Evolutionary conservation across 805 yeast species (phyloP), one percentile per base, ranked within the genome.

Genomic region (Priceomyces fermenticarens): DNA sequence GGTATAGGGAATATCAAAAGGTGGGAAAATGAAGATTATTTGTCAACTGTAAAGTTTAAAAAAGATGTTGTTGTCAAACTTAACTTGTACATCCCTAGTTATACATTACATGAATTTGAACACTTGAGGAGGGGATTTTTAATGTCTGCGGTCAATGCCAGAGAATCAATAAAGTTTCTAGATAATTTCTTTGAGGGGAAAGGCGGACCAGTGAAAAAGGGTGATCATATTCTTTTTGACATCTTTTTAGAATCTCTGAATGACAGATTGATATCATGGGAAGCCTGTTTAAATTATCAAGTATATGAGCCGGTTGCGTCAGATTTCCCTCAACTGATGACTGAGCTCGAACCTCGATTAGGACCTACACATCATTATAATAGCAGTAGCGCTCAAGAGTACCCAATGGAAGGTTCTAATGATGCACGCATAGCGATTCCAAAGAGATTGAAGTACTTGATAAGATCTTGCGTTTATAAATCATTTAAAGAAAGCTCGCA

Each of bases 1-100:
- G 91, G 88, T 2, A 67, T 84, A 34, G 87, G 86, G 0, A 80
- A 79, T 51, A 70, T 84, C 52, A 79, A 78, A 54, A 63, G 78
- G 50, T 84, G 89, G 89, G 67, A 73, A 43, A 62, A 70, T 36
- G 52, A 66, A 47, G 55, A 67, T 36, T 65, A 62, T 39, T 55
- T 65, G 28, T 36, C 65, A 11, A 61, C 60, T 32, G 40, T 53
- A 8, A 44, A 50, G 7, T 38, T 44, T 25, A 49, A 51, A 4
- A 34, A 44, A 3, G 41, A 50, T n/a, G 62, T 54, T 12, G 32
- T 38, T 10, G 46, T 63, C 12, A 36, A 46, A 2, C 57, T 72
- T 25, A 60, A 61, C 46, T 56, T 81, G 40, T 72, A 63, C 59
- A 62, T 84, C 49, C 83, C 86, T 16, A 54, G 78, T 39, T 72